Evolutionary conservation across 1,284 basidiomycete species (phyloP).

Genomic region (Polyporus tsugae): DNA sequence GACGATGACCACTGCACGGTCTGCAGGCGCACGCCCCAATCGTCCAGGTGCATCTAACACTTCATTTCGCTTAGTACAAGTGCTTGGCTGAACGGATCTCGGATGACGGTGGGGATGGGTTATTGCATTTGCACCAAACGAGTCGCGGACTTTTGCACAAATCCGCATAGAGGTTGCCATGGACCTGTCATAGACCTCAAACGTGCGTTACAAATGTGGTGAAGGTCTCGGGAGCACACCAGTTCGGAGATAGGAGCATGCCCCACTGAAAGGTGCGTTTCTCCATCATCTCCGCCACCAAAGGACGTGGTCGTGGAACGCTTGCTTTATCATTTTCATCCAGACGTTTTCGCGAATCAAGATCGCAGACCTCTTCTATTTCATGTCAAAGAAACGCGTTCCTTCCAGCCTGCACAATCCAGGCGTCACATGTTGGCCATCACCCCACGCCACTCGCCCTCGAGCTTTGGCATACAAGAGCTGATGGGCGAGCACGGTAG

Average conservation of each 20-base stretch:
- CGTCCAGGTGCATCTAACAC: not conserved
- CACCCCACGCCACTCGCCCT: slow-evolving; percentile 18
- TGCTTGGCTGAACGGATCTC: not conserved
- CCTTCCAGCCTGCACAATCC: slow-evolving; percentile 8
- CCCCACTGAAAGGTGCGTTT: slow-evolving; percentile 11
- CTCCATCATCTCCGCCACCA: slow-evolving; percentile 25
- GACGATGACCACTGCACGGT: slow-evolving; percentile 19
- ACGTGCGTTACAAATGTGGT: not conserved
- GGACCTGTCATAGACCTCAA: too few relatives aligned
- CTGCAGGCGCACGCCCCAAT: slow-evolving; percentile 14
- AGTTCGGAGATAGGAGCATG: slow-evolving; percentile 6
- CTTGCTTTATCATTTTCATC: not conserved
- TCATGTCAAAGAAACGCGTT: slow-evolving; percentile 1
- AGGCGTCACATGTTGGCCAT: slow-evolving; percentile 16
- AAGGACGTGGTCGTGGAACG: slow-evolving; percentile 11
- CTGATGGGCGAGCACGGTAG: not conserved
- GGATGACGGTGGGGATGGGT: not conserved
- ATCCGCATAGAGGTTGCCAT: not conserved
- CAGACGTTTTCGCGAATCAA: not conserved
- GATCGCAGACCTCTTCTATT: slow-evolving; percentile 6
- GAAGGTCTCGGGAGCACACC: not conserved
- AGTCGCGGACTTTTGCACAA: not conserved
- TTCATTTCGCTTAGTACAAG: not conserved
- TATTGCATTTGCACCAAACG: not conserved
- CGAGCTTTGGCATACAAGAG: slow-evolving; percentile 20